phyloP scores from a whole-genome alignment of 1,284 basidiomycete genomes.

The Prillingera fragicola region DNA sequence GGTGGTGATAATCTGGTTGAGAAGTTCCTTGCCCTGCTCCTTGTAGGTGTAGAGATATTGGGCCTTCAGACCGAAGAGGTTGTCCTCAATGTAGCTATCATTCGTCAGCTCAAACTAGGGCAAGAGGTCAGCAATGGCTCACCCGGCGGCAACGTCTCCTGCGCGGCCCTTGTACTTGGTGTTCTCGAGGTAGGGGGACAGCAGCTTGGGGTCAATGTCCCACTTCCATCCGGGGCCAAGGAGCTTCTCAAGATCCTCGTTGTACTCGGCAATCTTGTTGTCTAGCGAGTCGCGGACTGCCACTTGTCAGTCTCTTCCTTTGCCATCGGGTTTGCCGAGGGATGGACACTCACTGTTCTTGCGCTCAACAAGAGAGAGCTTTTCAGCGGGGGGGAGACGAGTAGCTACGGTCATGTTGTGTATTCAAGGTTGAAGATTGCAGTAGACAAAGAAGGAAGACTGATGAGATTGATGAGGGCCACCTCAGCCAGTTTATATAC shows the following conservation, averaged over 20 bases:
- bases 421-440: too few relatives aligned
- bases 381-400: slow-evolving; percentile 5
- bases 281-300: slow-evolving; percentile 8
- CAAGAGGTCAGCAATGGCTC: too few relatives aligned
- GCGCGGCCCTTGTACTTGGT: neutral
- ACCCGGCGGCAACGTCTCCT: slow-evolving; percentile 2
- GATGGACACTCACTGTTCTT: slow-evolving; percentile 5
- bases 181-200: slow-evolving; percentile 2
- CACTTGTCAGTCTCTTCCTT: neutral
- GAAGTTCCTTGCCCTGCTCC: neutral
- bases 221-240: slow-evolving; percentile 3
- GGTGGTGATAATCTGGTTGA: neutral
- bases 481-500: too few relatives aligned
- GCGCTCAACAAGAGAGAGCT: slow-evolving; percentile 7
- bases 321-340: too few relatives aligned
- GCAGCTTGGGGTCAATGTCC: slow-evolving; percentile 5
- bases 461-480: too few relatives aligned
- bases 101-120: too few relatives aligned
- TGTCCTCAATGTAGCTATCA: slow-evolving; percentile 1
- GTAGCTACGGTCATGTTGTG: neutral
- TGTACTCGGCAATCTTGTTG: neutral
- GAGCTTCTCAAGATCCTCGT: too few relatives aligned
- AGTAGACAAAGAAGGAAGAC: too few relatives aligned
- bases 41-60: neutral
- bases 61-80: neutral